Percentiles rank a stretch among this genome's conserved stretches.
These are phyloP conservation scores for Penicillium sclerotigenum DNA, from an alignment of 2,329 filamentous ascomycete genomes.

Conservation along the genomic window DNA sequence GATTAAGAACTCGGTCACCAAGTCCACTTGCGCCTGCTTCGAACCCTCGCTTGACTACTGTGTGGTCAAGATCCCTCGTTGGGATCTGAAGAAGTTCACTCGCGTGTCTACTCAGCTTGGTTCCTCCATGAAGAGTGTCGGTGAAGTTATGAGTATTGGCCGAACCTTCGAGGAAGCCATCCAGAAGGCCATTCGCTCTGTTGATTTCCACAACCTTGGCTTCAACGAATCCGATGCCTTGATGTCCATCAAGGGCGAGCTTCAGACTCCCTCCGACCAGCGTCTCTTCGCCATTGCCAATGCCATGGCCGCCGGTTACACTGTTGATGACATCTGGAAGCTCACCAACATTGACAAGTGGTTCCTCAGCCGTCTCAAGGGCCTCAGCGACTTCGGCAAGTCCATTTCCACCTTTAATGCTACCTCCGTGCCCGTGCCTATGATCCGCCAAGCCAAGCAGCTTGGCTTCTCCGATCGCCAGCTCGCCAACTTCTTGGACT, in stretches of 20 bases:
- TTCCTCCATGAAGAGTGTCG: slow-evolving; percentile 99
- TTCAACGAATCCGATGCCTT: slow-evolving; percentile 89
- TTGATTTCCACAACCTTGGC: slow-evolving; percentile 92
- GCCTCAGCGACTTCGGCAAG: slow-evolving; percentile 83
- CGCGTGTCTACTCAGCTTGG: slow-evolving; percentile 92
- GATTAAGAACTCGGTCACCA: slow-evolving; percentile 93
- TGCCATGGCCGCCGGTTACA: slow-evolving; percentile 91
- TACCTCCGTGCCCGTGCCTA: slow-evolving; percentile 58
- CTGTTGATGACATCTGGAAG: slow-evolving; percentile 95
- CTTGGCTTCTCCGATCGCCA: slow-evolving; percentile 94
- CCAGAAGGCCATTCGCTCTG: slow-evolving; percentile 92
- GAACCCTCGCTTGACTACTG: slow-evolving; percentile 98
- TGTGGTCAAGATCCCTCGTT: slow-evolving; percentile 97
- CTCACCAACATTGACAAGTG: slow-evolving; percentile 98
- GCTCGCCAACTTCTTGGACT: slow-evolving; percentile 88
- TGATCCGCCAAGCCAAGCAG: slow-evolving; percentile 82
- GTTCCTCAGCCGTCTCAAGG: slow-evolving; percentile 92
- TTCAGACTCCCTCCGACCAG: slow-evolving; percentile 96
- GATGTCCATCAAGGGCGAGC: slow-evolving; percentile 93
- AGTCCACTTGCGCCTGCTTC: slow-evolving; percentile 94
- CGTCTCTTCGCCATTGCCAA: slow-evolving; percentile 96
- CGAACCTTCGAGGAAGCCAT: slow-evolving; percentile 97
- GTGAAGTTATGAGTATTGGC: slow-evolving; percentile 98
- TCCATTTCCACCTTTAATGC: slow-evolving; percentile 68
- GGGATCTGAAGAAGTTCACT: slow-evolving; percentile 99